Evolutionary conservation across 2,329 filamentous ascomycete genomes (phyloP), one percentile per base, ranked within the genome.

Genomic region (Penicillium sp.): DNA sequence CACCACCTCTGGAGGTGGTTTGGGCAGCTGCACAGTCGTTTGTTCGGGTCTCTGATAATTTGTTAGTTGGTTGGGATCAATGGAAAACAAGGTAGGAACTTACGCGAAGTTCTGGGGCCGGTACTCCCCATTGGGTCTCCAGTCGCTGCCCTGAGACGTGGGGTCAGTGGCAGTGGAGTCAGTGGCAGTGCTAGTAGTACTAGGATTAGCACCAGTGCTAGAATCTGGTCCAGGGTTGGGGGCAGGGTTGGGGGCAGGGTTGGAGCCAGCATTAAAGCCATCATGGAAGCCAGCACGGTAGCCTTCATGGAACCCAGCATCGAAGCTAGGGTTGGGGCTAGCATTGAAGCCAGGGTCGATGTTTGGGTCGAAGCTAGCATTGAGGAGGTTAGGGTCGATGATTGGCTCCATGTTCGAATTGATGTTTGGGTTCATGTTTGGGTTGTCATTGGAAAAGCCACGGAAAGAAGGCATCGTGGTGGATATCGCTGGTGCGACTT

Each of bases 41-140:
- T 48, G 8, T 0, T 2, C 1, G 13, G 2, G 0, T 2, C 0
- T 2, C 46, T 48, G 31, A 25, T 35, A 12, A 12, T n/a, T 25
- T 2, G 15, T 48, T 5, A 40, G 35, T 8, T 7, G 17, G 46
- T 5, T 12, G 7, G 15, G 19, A 37, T 13, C 13, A 25, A 23
- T 48, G 31, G 19, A 4, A 31, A 23, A 4, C 31, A 12, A 4
- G 45, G 15, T 21, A 3, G 9, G 13, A 23, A 48, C 46, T 37
- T 37, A 48, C 46, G 15, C 15, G 19, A 17, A 48, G 9, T 2
- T 1, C 19, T 27, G 29, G 19, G 45, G 29, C 3, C 9, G 4
- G 29, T 6, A 1, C 13, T 0, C 1, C 2, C 19, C 8, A 33
- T 6, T 6, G 10, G 2, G 3, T 9, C 19, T 48, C 46, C 31